Conservation (phyloP, 1,139 yeast species). For the Debaryomyces udenii region DNA sequence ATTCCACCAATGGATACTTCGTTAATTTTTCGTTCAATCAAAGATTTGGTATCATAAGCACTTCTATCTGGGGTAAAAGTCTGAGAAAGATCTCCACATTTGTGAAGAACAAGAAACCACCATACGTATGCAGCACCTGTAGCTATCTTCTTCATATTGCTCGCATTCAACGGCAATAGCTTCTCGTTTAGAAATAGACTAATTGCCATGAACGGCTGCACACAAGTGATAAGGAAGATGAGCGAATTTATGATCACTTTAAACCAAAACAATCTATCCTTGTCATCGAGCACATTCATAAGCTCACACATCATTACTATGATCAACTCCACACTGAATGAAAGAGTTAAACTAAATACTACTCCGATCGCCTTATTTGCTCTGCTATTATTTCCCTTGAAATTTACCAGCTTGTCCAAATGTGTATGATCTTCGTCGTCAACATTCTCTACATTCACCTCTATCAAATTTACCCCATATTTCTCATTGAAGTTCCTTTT, state of each 20-base stretch:
- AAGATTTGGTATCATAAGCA: constrained; percentile 25
- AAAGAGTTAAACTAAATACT: constrained; percentile 33
- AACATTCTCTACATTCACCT: constrained; percentile 22
- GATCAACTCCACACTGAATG: constrained; percentile 38
- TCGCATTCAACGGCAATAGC: constrained; percentile 23
- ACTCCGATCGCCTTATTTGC: constrained; percentile 23
- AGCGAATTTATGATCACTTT: constrained; percentile 36
- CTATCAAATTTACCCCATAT: constrained; percentile 21
- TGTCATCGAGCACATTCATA: constrained; percentile 25
- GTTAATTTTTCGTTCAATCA: constrained; percentile 50
- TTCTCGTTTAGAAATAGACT: constrained; percentile 34
- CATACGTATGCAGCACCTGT: constrained; percentile 20
- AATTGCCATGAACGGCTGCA: constrained; percentile 39
- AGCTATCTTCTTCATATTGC: constrained; percentile 14
- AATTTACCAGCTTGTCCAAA: constrained; percentile 8
- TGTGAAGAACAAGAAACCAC: constrained; percentile 41
- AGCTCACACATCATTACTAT: constrained; percentile 45
- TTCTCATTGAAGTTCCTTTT: constrained; percentile 17
- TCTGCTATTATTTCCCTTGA: not conserved
- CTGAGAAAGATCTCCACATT: constrained; percentile 40
- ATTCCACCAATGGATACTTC: constrained; percentile 73
- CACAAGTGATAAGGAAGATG: constrained; percentile 33
- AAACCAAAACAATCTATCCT: constrained; percentile 30
- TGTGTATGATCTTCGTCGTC: constrained; percentile 17
- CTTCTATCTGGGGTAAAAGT: constrained; percentile 26